phyloP scores from a whole-genome alignment of 163 green algal genomes.

The Volvox carteri region DNA sequence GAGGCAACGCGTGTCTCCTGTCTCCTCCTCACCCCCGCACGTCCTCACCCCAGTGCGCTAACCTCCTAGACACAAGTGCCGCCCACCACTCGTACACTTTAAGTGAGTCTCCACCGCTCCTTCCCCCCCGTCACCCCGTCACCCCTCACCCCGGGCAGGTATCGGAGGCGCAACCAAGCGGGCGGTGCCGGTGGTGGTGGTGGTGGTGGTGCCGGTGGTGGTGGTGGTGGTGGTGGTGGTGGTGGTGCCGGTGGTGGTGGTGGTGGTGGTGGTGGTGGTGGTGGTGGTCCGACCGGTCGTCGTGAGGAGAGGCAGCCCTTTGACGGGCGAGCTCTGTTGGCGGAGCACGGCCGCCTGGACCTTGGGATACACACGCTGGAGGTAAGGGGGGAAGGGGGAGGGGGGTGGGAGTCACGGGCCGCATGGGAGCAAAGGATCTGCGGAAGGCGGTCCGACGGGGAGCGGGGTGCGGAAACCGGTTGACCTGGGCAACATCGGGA shows the following conservation, averaged over 20 bases:
- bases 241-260: not conserved
- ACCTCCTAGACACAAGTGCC: no score
- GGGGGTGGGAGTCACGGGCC: not conserved
- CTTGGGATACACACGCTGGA: constrained; percentile 46
- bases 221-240: not conserved
- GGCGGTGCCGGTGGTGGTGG: not conserved
- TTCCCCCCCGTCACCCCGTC: not conserved
- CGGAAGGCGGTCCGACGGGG: not conserved
- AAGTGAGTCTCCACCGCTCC: not conserved
- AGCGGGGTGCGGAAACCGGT: not conserved
- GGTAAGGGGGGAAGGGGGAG: not conserved
- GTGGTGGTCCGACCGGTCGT: not conserved
- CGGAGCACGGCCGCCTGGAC: constrained; percentile 46
- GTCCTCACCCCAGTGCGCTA: no score
- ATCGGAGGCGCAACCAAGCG: not conserved
- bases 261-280: not conserved
- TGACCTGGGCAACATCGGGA: not conserved
- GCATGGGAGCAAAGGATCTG: not conserved
- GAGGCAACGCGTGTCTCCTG: not conserved
- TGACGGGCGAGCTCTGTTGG: constrained; percentile 44
- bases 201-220: not conserved
- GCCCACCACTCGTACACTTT: no score
- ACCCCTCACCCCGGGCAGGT: not conserved
- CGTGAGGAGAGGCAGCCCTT: constrained; percentile 39
- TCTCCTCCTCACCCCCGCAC: not conserved